A percentile compares a stretch with the other conserved stretches of the same genome.
phyloP scores from a whole-genome alignment of 148 eudicot species.

The Vaccinium macrocarpon region DNA sequence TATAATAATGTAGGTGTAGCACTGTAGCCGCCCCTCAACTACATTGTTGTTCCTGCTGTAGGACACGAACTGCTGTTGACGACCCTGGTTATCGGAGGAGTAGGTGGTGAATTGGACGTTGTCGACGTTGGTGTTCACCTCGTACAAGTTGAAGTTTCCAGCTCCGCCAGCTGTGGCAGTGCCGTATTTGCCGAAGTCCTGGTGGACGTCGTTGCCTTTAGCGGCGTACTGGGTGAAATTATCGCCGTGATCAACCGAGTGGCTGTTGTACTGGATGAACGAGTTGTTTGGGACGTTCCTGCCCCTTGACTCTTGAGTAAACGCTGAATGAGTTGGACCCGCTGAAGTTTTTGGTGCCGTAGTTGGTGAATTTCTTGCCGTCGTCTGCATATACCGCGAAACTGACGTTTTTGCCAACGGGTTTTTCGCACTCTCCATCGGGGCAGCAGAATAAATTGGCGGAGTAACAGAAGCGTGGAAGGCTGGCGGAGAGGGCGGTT shows the following conservation, averaged over 20 bases:
- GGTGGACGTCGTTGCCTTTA: slow-evolving; percentile 33
- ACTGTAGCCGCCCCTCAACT: no score
- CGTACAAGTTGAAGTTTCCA: slow-evolving; percentile 36
- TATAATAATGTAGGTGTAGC: no score
- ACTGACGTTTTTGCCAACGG: not conserved
- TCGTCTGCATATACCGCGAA: slow-evolving; percentile 28
- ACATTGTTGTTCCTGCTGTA: slow-evolving; percentile 34
- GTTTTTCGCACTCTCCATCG: not conserved
- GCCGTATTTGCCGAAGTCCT: slow-evolving; percentile 44
- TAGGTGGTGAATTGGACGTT: slow-evolving; percentile 42
- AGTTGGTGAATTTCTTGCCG: slow-evolving; percentile 43
- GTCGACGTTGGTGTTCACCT: slow-evolving; percentile 29
- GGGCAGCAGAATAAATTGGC: slow-evolving; percentile 47
- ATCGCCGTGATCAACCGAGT: slow-evolving; percentile 42
- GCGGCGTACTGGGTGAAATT: slow-evolving; percentile 33
- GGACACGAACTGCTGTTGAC: slow-evolving; percentile 24
- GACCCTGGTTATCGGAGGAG: slow-evolving; percentile 38
- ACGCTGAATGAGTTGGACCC: slow-evolving; percentile 37
- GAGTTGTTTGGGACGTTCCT: slow-evolving; percentile 31
- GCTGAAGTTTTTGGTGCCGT: slow-evolving; percentile 38
- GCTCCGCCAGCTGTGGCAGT: slow-evolving; percentile 43
- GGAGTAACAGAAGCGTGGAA: slow-evolving; percentile 33
- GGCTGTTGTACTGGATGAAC: slow-evolving; percentile 47
- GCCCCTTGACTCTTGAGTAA: slow-evolving; percentile 29
- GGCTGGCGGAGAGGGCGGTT: slow-evolving; percentile 36